Conservation (phyloP, 2,329 filamentous ascomycete genomes). For the Sporothrix globosa region DNA sequence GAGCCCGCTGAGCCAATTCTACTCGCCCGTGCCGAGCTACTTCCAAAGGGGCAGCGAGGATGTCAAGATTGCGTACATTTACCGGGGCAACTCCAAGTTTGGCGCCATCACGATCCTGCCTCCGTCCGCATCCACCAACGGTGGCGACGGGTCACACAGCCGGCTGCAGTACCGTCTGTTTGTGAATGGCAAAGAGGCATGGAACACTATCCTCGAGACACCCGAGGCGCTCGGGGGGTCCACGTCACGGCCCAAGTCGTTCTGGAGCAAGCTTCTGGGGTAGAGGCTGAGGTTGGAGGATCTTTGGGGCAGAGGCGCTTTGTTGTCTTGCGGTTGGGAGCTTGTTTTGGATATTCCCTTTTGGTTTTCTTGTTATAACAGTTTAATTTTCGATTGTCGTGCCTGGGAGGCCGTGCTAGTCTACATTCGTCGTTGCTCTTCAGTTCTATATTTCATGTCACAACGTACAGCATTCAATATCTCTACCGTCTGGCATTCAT, state of each 20-base stretch:
- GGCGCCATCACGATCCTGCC: slow-evolving; percentile 71
- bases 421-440: not conserved
- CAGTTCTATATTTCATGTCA: not conserved
- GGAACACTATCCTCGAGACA: slow-evolving; percentile 65
- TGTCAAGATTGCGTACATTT: slow-evolving; percentile 81
- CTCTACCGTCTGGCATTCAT: too few relatives aligned
- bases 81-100: slow-evolving; percentile 87
- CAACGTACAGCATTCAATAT: not conserved
- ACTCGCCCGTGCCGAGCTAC: slow-evolving; percentile 82
- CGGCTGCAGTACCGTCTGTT: slow-evolving; percentile 79
- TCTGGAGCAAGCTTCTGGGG: slow-evolving; percentile 51
- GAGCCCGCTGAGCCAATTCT: slow-evolving; percentile 92
- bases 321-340: not conserved
- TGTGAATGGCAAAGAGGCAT: slow-evolving; percentile 77
- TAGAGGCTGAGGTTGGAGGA: not conserved
- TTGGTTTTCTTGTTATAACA: not conserved
- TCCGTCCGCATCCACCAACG: slow-evolving; percentile 45
- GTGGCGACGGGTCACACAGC: slow-evolving; percentile 54
- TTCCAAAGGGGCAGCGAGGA: slow-evolving; percentile 79
- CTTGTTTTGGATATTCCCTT: slow-evolving; percentile 10
- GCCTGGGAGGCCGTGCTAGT: not conserved
- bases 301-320: not conserved
- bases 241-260: slow-evolving; percentile 44
- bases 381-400: not conserved
- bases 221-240: slow-evolving; percentile 44